Evolutionary conservation across 495 filamentous ascomycete genomes (phyloP), one percentile per base, ranked within the genome.

Genomic region (Ramalina peruviana): DNA sequence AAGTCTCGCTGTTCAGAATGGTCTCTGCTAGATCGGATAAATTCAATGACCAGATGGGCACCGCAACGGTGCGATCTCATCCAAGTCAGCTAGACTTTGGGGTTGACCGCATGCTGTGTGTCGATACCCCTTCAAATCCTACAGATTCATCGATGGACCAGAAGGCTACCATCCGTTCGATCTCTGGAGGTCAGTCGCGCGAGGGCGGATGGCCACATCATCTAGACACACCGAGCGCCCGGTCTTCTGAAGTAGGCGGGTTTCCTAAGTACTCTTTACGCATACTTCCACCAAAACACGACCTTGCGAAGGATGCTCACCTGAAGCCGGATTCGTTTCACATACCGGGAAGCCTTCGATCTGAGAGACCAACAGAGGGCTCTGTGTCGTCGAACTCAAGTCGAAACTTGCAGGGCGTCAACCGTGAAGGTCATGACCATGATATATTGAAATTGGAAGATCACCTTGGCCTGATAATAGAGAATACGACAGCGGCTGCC

Each of bases 341-440:
- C 40, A 48, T 60, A 21, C 55, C 55, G 6, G 53, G 55, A 19
- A 60, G 53, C 53, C 58, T 46, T 51, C 43, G 38, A 42, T 58
- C 58, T 15, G 53, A 54, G 38, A 23, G 23, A 19, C 38, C 45
- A 9, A 26, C 33, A 6, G 43, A 46, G 16, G 20, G 36, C 37
- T 40, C 37, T 33, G 42, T 9, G 17, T 26, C 12, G 11, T 4
- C 17, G n/a, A 27, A 38, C 20, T 47, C 48, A 7, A 30, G 17
- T 38, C 52, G 13, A 42, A 33, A 5, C 37, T 40, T 25, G 23
- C 48, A 52, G 41, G 38, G 1, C 25, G 40, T n/a, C 11, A 15
- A 44, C 2, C 36, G 12, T 21, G 54, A 49, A n/a, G 50, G 42
- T 10, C 39, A 46, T 48, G 15, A 17, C 12, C 27, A 55, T 5